Base-by-base conservation (phyloP, 2,329 filamentous ascomycete species). In the Cryoendolithus antarcticus region DNA sequence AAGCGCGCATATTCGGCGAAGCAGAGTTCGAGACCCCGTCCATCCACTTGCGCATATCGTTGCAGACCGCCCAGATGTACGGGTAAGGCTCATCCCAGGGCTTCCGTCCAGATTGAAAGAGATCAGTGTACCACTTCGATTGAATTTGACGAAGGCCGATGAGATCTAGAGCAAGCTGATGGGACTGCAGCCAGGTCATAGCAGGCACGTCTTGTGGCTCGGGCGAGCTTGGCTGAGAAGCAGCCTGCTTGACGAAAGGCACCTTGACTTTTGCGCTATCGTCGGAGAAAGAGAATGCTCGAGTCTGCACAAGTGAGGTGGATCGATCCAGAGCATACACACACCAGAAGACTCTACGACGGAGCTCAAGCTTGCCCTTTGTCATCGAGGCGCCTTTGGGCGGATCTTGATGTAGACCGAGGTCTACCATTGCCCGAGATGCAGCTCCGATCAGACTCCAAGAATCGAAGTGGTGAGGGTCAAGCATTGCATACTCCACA, bases 371-470 rank as follows among this genome's bases (percentile, higher is more conserved):
- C 34, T 77, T 75, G 2, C 74, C 66, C 48, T 77, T 79, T 41
- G 85, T 77, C 8, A 79, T 71, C 21, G 76, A 64, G 10, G 81
- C 72, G 45, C 81, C 78, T 41, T 74, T 70, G 1, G 83, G 80
- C 3, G 86, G 86, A 49, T 96, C 89, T 62, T 95, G 89, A 59
- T 96, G 91, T 41, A 93, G 78, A 6, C 91, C 91, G 24, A 95
- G 65, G 62, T 98, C 91, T 13, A 94, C 74, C 54, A 89, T 78
- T 4, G 86, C 84, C 42, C 89, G 77, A 31, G 84, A 84, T 4
- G 89, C 88, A 57, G 91, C 88, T 5, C 89, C 91, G 40, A 95
- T 83, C 45, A 95, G 63, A 47, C 91, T 88, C 88, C 91, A 96
- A 51, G 82, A 86, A 54, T 94, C 86, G 54, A 94, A 95, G 55